Percentiles rank a stretch among this genome's conserved stretches.
phyloP scores from a whole-genome alignment of 2,329 filamentous ascomycete genomes.

The Sporothrix sp. region DNA sequence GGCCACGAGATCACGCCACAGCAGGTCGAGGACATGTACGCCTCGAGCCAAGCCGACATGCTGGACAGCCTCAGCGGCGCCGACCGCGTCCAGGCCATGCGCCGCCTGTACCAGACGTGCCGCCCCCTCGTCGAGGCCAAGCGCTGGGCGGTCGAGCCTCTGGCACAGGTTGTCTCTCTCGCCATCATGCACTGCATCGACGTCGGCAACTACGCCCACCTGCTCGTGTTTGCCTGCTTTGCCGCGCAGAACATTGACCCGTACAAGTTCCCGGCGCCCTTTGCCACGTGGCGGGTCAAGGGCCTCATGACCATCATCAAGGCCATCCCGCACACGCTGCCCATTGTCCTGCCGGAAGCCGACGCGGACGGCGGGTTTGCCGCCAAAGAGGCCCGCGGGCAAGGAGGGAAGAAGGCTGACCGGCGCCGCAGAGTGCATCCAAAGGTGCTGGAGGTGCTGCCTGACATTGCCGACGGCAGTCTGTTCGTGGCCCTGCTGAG shows the following conservation, averaged over 20 bases:
- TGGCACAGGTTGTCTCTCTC: conserved; percentile 36
- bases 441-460: conserved; percentile 24
- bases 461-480: conserved; percentile 41
- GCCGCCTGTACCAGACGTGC: conserved; percentile 29
- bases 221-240: conserved; percentile 39
- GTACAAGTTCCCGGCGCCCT: conserved; percentile 40
- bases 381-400: background rate
- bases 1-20: conserved; percentile 17
- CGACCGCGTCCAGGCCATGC: conserved; percentile 22
- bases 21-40: conserved; percentile 25
- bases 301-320: conserved; percentile 42
- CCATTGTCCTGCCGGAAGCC: background rate
- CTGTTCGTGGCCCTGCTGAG: conserved; percentile 44
- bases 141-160: conserved; percentile 41
- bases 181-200: conserved; percentile 36
- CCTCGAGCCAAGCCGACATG: conserved; percentile 20
- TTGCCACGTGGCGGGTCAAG: conserved; percentile 41
- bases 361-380: background rate
- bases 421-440: conserved; percentile 18
- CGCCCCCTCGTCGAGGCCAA: conserved; percentile 27
- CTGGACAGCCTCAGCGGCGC: background rate
- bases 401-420: background rate
- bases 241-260: conserved; percentile 39
- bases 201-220: conserved; percentile 31
- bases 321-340: conserved; percentile 37